Percentiles rank a stretch among this genome's conserved stretches.
phyloP scores from a whole-genome alignment of 495 filamentous ascomycete genomes.

The Neurospora sp. region DNA sequence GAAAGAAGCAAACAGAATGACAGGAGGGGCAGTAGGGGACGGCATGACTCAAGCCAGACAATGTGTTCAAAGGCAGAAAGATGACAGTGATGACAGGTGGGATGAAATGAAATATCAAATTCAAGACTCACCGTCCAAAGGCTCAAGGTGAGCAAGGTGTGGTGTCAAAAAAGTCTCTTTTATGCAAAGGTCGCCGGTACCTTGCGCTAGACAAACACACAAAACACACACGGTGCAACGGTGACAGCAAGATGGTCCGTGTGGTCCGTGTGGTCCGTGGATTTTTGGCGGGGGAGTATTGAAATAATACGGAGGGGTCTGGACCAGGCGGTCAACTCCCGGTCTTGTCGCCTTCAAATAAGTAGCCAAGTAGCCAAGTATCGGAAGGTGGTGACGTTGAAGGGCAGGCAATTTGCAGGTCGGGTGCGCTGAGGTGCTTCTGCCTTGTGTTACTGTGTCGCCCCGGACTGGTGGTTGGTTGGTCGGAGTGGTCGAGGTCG shows the following conservation, averaged over 20 bases:
- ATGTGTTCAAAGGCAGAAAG: neutral
- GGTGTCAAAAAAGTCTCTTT: neutral
- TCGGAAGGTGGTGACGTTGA: neutral
- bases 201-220: neutral
- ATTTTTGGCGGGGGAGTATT: neutral
- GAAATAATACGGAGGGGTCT: neutral
- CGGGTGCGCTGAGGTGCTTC: neutral
- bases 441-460: slow-evolving; percentile 2
- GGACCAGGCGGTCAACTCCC: neutral
- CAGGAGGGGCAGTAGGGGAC: neutral
- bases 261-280: neutral
- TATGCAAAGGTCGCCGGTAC: neutral
- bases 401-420: neutral
- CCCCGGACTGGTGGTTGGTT: neutral
- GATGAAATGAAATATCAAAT: neutral
- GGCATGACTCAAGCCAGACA: neutral
- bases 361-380: neutral
- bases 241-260: neutral
- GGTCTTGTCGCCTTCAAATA: neutral
- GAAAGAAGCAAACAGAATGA: neutral
- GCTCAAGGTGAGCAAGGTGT: neutral
- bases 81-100: neutral
- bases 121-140: neutral
- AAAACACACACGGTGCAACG: neutral
- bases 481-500: neutral